Conservation (phyloP, 2,329 filamentous ascomycete genomes). For the Fusarium sp. region DNA sequence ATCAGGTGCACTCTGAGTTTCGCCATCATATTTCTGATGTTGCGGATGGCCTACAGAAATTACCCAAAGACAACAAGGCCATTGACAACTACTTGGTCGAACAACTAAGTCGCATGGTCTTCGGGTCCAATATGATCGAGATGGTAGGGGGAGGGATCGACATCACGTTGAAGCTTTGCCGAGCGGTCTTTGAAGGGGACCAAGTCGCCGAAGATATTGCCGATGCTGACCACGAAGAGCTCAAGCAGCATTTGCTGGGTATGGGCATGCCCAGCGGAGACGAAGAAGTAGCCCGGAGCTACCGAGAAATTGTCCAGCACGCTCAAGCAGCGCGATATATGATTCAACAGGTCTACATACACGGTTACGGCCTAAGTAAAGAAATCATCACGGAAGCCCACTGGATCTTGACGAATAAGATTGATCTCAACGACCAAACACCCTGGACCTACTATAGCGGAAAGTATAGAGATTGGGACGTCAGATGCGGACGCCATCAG, state of each 20-base stretch:
- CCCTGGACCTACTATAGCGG: conserved; percentile 30
- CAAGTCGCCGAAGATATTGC: not conserved
- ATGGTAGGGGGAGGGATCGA: not conserved
- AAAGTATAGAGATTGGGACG: conserved; percentile 40
- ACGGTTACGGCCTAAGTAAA: conserved; percentile 29
- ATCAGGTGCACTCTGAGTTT: not conserved
- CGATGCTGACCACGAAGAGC: not conserved
- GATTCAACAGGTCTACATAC: conserved; percentile 11
- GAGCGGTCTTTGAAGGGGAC: not conserved
- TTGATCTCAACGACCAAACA: no score
- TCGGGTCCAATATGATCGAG: conserved; percentile 28
- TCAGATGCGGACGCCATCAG: conserved; percentile 1
- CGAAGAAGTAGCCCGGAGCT: not conserved
- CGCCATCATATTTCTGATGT: not conserved
- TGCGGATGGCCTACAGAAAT: not conserved
- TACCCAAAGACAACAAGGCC: no score
- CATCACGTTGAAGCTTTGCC: conserved; percentile 4
- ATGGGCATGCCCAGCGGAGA: no score
- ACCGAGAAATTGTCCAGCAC: conserved; percentile 1
- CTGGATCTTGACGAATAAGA: conserved; percentile 36
- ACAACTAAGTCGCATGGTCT: conserved; percentile 4
- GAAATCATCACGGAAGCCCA: conserved; percentile 42
- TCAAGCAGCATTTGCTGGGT: not conserved
- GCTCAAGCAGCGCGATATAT: conserved; percentile 32
- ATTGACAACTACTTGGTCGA: not conserved